phyloP scores from a whole-genome alignment of 202 grass and related monocot species.

The Panicum virgatum region DNA sequence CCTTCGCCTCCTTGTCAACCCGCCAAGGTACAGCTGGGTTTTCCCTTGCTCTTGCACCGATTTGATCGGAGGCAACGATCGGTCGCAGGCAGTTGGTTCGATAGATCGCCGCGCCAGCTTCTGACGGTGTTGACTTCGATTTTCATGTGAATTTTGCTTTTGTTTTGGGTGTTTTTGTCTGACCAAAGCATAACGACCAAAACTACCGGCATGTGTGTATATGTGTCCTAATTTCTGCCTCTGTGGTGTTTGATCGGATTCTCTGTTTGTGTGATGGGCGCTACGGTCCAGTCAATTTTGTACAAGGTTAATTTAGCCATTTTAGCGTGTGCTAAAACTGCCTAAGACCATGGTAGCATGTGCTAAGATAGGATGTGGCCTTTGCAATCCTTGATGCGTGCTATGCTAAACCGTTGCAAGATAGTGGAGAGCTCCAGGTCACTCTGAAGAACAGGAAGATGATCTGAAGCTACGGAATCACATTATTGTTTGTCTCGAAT shows the following conservation, averaged over 20 bases:
- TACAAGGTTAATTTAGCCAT: too few species aligned
- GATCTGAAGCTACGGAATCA: neutral
- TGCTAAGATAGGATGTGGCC: neutral
- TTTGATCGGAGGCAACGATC: conserved; percentile 1
- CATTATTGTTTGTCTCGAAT: neutral
- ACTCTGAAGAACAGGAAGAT: neutral
- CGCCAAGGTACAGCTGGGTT: conserved; percentile 12
- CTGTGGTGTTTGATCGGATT: neutral
- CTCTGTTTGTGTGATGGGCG: neutral
- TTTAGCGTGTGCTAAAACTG: neutral
- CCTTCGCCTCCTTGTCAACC: conserved; percentile 21
- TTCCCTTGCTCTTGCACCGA: neutral
- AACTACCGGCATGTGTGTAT: neutral
- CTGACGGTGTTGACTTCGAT: neutral
- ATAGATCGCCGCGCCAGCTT: conserved; percentile 13
- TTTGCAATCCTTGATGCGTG: neutral
- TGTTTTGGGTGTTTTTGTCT: neutral
- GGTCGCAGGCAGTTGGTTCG: neutral
- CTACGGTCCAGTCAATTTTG: neutral
- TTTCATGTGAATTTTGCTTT: conserved; percentile 5
- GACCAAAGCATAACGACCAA: neutral
- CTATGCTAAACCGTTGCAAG: neutral
- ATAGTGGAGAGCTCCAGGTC: neutral
- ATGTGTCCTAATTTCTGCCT: neutral
- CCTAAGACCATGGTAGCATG: neutral